These are phyloP conservation scores for Verbascum thapsus DNA, from an alignment of 257 asterid species.

Conservation along the genomic window DNA sequence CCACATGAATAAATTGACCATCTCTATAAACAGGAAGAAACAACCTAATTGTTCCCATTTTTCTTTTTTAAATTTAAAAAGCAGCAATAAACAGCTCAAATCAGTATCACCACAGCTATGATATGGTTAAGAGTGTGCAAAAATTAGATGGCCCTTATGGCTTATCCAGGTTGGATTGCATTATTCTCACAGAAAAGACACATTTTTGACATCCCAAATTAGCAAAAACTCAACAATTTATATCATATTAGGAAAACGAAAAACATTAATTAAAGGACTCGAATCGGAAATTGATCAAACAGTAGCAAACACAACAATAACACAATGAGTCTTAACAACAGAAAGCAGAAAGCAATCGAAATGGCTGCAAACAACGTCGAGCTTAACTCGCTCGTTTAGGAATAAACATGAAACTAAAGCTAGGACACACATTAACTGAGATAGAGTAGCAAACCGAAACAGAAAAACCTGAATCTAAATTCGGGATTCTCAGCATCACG, in stretches of 20 bases:
- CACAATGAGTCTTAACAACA: conserved; percentile 32
- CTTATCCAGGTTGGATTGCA: conserved; percentile 34
- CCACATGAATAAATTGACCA: conserved; percentile 41
- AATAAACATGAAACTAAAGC: conserved; percentile 28
- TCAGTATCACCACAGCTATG: conserved; percentile 28
- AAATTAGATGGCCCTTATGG: conserved; percentile 1
- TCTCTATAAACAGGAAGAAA: conserved; percentile 35
- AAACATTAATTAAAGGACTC: conserved; percentile 26
- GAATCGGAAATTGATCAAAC: conserved; percentile 32
- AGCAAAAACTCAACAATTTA: conserved; percentile 4
- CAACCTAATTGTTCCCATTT: conserved; percentile 29
- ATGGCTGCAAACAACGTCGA: conserved; percentile 37
- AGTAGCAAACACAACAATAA: conserved; percentile 29
- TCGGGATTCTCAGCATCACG: conserved; percentile 43
- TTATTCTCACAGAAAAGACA: conserved; percentile 25
- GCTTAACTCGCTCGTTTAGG: conserved; percentile 50
- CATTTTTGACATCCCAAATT: conserved; percentile 25
- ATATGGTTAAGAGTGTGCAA: background rate
- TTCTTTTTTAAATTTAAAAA: conserved; percentile 12
- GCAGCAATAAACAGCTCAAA: conserved; percentile 37
- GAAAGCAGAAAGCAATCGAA: conserved; percentile 32
- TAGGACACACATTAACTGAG: conserved; percentile 24
- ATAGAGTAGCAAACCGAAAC: conserved; percentile 39
- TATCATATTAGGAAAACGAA: background rate
- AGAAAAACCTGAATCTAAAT: conserved; percentile 52